phyloP scores from a whole-genome alignment of 2,329 filamentous ascomycete genomes.

The Simplicillium aogashimaense region DNA sequence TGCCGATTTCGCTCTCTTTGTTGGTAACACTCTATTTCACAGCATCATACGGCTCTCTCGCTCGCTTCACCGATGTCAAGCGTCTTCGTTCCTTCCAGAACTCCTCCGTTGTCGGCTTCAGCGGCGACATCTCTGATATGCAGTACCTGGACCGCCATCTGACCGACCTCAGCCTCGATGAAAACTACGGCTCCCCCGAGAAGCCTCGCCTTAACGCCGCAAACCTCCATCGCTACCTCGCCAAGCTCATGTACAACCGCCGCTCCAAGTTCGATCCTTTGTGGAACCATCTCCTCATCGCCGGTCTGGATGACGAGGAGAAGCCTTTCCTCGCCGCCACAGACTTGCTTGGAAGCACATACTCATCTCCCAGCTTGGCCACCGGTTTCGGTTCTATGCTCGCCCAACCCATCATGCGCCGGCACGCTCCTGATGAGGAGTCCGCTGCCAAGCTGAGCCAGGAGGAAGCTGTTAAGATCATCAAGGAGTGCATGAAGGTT shows the following conservation, averaged over 20 bases:
- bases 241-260: constrained; percentile 92
- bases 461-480: constrained; percentile 68
- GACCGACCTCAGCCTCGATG: constrained; percentile 73
- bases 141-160: constrained; percentile 94
- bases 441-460: constrained; percentile 59
- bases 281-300: constrained; percentile 93
- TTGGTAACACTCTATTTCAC: constrained; percentile 3
- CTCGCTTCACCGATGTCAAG: constrained; percentile 94
- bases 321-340: constrained; percentile 86
- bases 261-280: constrained; percentile 93
- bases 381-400: constrained; percentile 92
- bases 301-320: constrained; percentile 68
- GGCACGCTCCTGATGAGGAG: constrained; percentile 74
- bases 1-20: constrained; percentile 1
- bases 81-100: constrained; percentile 84
- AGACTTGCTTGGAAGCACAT: constrained; percentile 89
- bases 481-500: constrained; percentile 97
- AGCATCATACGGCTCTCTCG: constrained; percentile 96
- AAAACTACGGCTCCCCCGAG: constrained; percentile 59
- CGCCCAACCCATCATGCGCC: constrained; percentile 83
- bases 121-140: constrained; percentile 98
- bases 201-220: constrained; percentile 62
- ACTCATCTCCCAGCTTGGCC: constrained; percentile 76
- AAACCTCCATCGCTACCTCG: constrained; percentile 93
- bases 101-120: constrained; percentile 80